A percentile compares a stretch with the other conserved stretches of the same genome.
Conservation (phyloP, 1,284 basidiomycete genomes). For the Ceratobasidium sp. region DNA sequence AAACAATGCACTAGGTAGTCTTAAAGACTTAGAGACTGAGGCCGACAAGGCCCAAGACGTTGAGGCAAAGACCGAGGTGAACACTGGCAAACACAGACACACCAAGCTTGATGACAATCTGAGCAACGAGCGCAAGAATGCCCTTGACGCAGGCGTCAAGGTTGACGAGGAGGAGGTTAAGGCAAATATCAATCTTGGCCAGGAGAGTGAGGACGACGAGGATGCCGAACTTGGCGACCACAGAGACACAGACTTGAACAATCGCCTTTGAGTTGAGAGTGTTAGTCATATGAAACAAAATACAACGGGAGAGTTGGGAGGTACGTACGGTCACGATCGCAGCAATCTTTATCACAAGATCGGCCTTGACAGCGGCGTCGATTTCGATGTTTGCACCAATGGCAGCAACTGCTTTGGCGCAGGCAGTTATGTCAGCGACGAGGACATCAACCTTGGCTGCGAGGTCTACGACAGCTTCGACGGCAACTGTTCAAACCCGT, state of each 20-base stretch:
- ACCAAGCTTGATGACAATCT: too few species aligned
- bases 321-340: background rate
- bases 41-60: background rate
- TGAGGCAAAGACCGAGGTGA: background rate
- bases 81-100: background rate
- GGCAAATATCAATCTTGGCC: conserved; percentile 1
- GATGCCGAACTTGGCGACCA: conserved; percentile 12
- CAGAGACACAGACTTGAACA: background rate
- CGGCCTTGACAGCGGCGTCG: background rate
- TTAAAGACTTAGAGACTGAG: background rate
- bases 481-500: background rate
- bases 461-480: background rate
- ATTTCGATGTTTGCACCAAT: background rate
- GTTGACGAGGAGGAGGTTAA: conserved; percentile 1
- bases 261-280: background rate
- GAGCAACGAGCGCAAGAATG: conserved; percentile 1
- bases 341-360: background rate
- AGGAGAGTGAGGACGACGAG: background rate
- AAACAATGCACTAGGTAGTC: too few species aligned
- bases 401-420: background rate
- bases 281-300: background rate
- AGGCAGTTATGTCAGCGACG: background rate
- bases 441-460: background rate
- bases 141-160: conserved; percentile 1
- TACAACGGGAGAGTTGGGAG: background rate